These are phyloP conservation scores for Fusarium gaditjirri DNA, from an alignment of 2,329 filamentous ascomycete genomes.

Conservation along the genomic window DNA sequence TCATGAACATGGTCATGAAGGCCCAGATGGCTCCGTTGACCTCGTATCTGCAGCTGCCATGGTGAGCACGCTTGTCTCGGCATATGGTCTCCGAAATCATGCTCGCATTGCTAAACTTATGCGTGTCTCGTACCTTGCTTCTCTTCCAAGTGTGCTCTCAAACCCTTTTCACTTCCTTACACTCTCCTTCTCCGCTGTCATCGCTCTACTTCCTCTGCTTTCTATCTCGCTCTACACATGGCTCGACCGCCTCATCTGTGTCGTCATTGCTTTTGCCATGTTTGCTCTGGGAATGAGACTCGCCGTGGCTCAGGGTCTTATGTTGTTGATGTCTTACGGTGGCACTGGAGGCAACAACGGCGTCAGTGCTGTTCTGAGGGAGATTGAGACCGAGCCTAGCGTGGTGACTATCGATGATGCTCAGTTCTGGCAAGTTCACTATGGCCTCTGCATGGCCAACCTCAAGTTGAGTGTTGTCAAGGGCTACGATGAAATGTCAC, in stretches of 20 bases:
- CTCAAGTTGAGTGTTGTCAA: conserved; percentile 78
- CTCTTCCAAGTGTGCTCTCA: conserved; percentile 85
- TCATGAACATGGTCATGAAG: conserved; percentile 70
- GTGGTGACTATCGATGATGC: conserved; percentile 87
- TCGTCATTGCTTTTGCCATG: conserved; percentile 87
- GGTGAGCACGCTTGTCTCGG: conserved; percentile 83
- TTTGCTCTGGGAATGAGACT: conserved; percentile 85
- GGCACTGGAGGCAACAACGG: conserved; percentile 54
- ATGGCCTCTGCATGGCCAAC: conserved; percentile 95
- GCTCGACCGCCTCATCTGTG: conserved; percentile 85
- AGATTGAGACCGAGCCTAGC: conserved; percentile 83
- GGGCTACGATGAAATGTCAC: conserved; percentile 74
- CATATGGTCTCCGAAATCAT: conserved; percentile 89
- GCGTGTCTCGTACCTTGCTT: conserved; percentile 84
- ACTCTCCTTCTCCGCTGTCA: conserved; percentile 82
- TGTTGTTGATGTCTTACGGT: conserved; percentile 92
- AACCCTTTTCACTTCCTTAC: conserved; percentile 97
- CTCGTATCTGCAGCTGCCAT: conserved; percentile 85
- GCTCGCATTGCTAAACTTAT: conserved; percentile 91
- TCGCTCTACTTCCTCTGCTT: conserved; percentile 84
- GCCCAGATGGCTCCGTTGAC: conserved; percentile 82
- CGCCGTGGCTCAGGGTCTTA: conserved; percentile 86
- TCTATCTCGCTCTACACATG: conserved; percentile 83
- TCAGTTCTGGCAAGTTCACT: conserved; percentile 98
- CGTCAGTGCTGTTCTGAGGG: conserved; percentile 80